phyloP scores from a whole-genome alignment of 495 filamentous ascomycete genomes.

The Penicillium parvum region DNA sequence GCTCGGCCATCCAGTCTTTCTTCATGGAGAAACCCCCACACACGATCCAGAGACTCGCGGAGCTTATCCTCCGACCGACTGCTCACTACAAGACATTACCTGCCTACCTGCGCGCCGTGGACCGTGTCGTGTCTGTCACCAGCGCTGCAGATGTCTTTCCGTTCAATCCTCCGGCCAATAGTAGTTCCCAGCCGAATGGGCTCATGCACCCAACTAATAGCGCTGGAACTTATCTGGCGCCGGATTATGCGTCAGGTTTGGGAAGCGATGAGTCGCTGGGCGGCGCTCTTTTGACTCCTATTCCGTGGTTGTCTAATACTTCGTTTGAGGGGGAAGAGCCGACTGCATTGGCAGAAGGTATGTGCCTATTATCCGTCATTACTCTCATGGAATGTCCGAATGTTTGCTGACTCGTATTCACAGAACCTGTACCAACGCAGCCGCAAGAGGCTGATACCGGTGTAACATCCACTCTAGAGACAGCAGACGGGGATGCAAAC shows the following conservation, averaged over 20 bases:
- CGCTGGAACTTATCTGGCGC: conserved; percentile 19
- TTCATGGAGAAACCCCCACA: conserved; percentile 80
- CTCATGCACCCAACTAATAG: conserved; percentile 30
- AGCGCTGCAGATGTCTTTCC: conserved; percentile 77
- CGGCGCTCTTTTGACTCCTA: conserved; percentile 88
- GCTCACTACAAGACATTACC: conserved; percentile 75
- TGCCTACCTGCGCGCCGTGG: conserved; percentile 83
- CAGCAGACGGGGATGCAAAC: too few relatives aligned
- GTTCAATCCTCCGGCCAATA: conserved; percentile 57
- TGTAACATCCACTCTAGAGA: too few relatives aligned
- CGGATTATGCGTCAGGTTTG: conserved; percentile 38
- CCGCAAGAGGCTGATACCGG: conserved; percentile 13
- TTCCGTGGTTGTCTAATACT: conserved; percentile 69
- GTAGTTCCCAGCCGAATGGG: conserved; percentile 45
- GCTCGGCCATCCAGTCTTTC: conserved; percentile 56
- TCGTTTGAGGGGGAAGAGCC: conserved; percentile 28
- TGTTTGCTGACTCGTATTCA: conserved; percentile 9
- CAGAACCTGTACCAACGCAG: conserved; percentile 18
- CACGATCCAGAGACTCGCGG: conserved; percentile 86
- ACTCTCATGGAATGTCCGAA: background rate
- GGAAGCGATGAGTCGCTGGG: conserved; percentile 87
- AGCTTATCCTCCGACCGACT: conserved; percentile 76
- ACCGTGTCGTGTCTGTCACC: conserved; percentile 90
- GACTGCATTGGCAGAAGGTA: conserved; percentile 23
- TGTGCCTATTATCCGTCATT: conserved; percentile 23